Conservation (phyloP, 257 asterid genomes). For the Solanum appendiculatum region DNA sequence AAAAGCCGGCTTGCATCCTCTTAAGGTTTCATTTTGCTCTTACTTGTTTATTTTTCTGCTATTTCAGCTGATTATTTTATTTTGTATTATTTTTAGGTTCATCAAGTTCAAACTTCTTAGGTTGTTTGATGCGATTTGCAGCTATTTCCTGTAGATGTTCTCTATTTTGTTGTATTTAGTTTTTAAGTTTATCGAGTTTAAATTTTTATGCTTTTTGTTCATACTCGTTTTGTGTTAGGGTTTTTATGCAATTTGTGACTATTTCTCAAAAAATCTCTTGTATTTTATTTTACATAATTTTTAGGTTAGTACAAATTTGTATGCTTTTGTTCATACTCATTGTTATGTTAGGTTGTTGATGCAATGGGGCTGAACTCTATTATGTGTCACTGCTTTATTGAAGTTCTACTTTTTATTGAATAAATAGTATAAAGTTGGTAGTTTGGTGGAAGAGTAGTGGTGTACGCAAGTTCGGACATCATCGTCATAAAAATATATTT, state of each 20-base stretch:
- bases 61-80: not conserved
- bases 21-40: slow-evolving; percentile 33
- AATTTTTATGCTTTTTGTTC: not conserved
- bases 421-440: not conserved
- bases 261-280: not conserved
- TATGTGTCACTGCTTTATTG: not conserved
- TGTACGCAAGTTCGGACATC: not conserved
- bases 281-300: not conserved
- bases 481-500: not conserved
- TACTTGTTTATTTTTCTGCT: not conserved
- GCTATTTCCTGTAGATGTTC: not conserved
- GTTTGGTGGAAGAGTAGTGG: not conserved
- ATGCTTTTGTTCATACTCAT: not conserved
- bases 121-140: not conserved
- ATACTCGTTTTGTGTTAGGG: not conserved
- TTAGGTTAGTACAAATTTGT: not conserved
- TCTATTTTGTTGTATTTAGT: not conserved
- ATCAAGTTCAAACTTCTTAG: not conserved
- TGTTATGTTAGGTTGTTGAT: not conserved
- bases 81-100: not conserved
- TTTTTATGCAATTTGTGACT: not conserved
- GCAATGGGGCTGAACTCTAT: not conserved
- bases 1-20: slow-evolving; percentile 90
- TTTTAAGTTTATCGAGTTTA: not conserved
- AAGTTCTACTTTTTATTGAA: not conserved